These are phyloP conservation scores for Hypholoma sublateritium DNA, from an alignment of 768 basidiomycete species.

Conservation along the genomic window DNA sequence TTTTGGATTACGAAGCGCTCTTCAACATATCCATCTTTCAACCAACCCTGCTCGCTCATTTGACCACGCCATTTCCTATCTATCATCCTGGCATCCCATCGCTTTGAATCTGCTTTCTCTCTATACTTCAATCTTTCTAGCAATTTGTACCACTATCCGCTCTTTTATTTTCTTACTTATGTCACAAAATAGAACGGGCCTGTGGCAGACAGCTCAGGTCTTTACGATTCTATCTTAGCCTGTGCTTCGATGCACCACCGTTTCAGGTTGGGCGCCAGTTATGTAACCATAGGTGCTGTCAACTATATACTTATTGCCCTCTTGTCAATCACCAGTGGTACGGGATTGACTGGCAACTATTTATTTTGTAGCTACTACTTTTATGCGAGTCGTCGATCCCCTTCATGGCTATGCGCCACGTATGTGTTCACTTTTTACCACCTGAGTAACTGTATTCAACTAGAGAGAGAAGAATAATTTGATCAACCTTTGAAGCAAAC, in stretches of 20 bases:
- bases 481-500: too few relatives aligned
- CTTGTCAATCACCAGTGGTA: too few relatives aligned
- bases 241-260: background rate
- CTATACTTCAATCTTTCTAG: background rate
- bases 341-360: too few relatives aligned
- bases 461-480: too few relatives aligned
- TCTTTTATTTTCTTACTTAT: slow-evolving; percentile 2
- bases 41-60: background rate
- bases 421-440: too few relatives aligned
- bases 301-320: too few relatives aligned
- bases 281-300: too few relatives aligned
- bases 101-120: slow-evolving; percentile 3
- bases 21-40: background rate
- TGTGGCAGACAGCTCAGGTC: background rate
- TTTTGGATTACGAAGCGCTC: background rate
- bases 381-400: too few relatives aligned
- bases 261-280: too few relatives aligned
- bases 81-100: background rate
- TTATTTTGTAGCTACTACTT: too few relatives aligned
- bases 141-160: slow-evolving; percentile 1
- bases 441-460: too few relatives aligned
- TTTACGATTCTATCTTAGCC: background rate
- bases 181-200: slow-evolving; percentile 3
- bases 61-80: background rate
- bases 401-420: too few relatives aligned